Evolutionary conservation across 768 basidiomycete species (phyloP), one percentile per base, ranked within the genome.

Genomic region (button mushroom (Agaricus bisporus)): DNA sequence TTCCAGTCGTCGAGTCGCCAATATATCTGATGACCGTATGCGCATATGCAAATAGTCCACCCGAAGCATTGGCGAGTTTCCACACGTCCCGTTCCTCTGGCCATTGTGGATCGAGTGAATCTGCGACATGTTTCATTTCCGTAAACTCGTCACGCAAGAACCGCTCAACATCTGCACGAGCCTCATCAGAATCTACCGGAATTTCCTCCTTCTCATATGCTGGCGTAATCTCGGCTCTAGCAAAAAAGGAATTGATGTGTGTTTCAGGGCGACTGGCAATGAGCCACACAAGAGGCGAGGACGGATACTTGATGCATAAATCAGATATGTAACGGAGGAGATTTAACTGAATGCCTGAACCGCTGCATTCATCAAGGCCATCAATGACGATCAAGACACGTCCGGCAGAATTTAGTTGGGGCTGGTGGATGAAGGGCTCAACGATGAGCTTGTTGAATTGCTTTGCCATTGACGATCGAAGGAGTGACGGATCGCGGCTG

Each of bases 181-280:
- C 56, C 17, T 56, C 52, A 4, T 56, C 26, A 15, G 58, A 54
- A 39, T 59, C 52, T n/a, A 53, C 50, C 15, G 51, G 53, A 6
- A 58, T 51, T 17, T 41, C 36, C 8, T 59, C 44, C 14, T 37
- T 26, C 20, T 37, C n/a, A 14, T 51, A 53, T 22, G 37, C 43
- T 6, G 14, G 4, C 15, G 22, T 18, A 0, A 53, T 15, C 10
- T 32, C 17, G 1, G 15, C 12, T 3, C 32, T 22, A 36, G 48
- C 22, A 29, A 66, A 63, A 5, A 41, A 39, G 0, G 55, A 39
- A 3, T 25, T 35, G 12, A 68, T 60, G 15, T 62, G 54, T 4
- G 58, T 44, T 37, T 68, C 68, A 4, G 66, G 64, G 2, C 67
- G 56, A 47, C 66, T 66, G 3, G 62, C 55, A 29, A 68, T 58